Evolutionary conservation across 805 yeast species (phyloP).

Genomic region (Ogataea haglerorum): DNA sequence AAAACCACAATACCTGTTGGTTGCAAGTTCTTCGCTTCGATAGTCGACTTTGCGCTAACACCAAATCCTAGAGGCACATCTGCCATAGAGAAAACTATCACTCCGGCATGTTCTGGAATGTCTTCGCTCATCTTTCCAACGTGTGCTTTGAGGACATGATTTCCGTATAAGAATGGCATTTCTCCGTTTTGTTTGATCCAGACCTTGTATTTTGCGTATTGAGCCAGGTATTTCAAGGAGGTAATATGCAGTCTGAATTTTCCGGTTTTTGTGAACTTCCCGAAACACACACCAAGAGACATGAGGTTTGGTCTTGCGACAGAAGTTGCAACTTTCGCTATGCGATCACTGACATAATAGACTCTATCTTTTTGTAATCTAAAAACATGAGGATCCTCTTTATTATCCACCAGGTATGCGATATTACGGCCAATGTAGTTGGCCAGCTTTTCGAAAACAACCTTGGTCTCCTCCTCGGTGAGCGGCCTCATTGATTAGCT

Average conservation of each 20-base stretch:
- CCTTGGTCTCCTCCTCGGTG: slow-evolving; percentile 95
- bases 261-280: slow-evolving; percentile 96
- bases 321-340: slow-evolving; percentile 85
- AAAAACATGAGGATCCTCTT: slow-evolving; percentile 88
- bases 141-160: slow-evolving; percentile 94
- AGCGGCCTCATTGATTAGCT: slow-evolving; percentile 71
- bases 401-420: slow-evolving; percentile 78
- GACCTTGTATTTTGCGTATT: slow-evolving; percentile 86
- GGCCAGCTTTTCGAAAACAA: slow-evolving; percentile 92
- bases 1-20: slow-evolving; percentile 95
- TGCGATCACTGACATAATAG: slow-evolving; percentile 80
- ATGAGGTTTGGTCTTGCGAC: slow-evolving; percentile 85
- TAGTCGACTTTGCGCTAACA: slow-evolving; percentile 86
- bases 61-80: slow-evolving; percentile 96
- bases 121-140: slow-evolving; percentile 96
- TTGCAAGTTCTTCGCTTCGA: slow-evolving; percentile 80
- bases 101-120: slow-evolving; percentile 97
- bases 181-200: slow-evolving; percentile 98
- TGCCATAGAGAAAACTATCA: slow-evolving; percentile 83
- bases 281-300: slow-evolving; percentile 92
- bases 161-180: slow-evolving; percentile 97
- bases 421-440: slow-evolving; percentile 96
- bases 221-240: slow-evolving; percentile 76
- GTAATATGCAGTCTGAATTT: slow-evolving; percentile 94
- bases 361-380: slow-evolving; percentile 95